A percentile compares a stretch with the other conserved stretches of the same genome.
phyloP scores from a whole-genome alignment of 139 green algal genomes.

The Tetradesmus lagerheimii region DNA sequence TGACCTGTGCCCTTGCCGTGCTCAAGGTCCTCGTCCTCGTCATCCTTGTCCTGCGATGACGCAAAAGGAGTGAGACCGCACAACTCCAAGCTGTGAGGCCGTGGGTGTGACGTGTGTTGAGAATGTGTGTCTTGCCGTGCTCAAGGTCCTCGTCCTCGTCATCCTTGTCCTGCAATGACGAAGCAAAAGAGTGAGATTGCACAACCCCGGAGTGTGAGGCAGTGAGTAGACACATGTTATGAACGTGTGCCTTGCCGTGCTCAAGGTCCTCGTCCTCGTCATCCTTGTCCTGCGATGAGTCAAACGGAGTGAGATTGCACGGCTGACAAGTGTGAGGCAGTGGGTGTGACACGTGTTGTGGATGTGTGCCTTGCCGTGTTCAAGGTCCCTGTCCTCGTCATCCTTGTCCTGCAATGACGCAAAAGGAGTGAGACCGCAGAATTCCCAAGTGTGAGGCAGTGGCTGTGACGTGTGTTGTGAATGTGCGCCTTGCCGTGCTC shows the following conservation, averaged over 20 bases:
- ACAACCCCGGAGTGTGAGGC: no score
- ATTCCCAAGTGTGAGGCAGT: neutral
- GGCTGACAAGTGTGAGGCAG: neutral
- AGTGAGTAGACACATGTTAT: no score
- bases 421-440: conserved; percentile 65
- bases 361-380: no score
- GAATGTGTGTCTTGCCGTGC: conserved; percentile 80
- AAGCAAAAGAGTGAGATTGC: conserved; percentile 66
- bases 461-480: conserved; percentile 84
- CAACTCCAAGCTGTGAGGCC: no score
- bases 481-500: conserved; percentile 86
- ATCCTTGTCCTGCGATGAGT: conserved; percentile 76
- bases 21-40: no score
- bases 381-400: no score
- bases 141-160: conserved; percentile 86
- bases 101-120: conserved; percentile 84
- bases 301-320: conserved; percentile 68
- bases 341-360: no score
- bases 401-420: conserved; percentile 84
- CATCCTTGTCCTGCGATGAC: no score
- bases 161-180: conserved; percentile 84
- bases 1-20: no score
- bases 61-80: conserved; percentile 65
- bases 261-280: conserved; percentile 85
- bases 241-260: conserved; percentile 73